These are phyloP conservation scores for Tulasnella sp. DNA, from an alignment of 768 basidiomycete genomes.

Conservation along the genomic window DNA sequence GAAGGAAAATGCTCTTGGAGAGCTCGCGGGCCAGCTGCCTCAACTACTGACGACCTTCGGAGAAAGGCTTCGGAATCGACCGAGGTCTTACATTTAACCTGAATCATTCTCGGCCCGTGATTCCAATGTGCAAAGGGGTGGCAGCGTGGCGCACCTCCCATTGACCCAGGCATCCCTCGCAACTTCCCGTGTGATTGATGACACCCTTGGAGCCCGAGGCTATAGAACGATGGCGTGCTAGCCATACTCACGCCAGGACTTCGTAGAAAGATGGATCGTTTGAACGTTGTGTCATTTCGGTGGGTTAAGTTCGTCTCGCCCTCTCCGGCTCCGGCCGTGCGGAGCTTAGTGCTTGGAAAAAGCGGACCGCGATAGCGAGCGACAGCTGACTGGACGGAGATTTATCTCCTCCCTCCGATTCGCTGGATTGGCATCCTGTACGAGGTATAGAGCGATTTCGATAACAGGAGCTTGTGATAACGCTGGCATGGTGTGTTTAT, in stretches of 20 bases:
- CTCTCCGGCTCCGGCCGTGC: neutral
- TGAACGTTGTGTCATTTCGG: neutral
- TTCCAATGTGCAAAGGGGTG: too few relatives aligned
- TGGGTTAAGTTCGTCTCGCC: neutral
- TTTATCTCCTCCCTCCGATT: neutral
- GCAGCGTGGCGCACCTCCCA: too few relatives aligned
- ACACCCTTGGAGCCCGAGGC: too few relatives aligned
- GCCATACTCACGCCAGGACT: neutral
- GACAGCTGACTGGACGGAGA: neutral
- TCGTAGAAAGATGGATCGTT: neutral
- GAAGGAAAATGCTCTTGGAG: too few relatives aligned
- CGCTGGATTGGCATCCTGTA: neutral
- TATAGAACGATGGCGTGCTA: neutral
- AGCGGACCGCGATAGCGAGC: neutral
- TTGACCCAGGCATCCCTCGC: too few relatives aligned
- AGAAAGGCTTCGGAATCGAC: too few relatives aligned
- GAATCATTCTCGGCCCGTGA: too few relatives aligned
- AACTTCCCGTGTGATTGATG: too few relatives aligned
- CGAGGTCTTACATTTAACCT: too few relatives aligned
- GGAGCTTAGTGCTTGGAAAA: neutral
- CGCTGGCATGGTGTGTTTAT: slow-evolving; percentile 2
- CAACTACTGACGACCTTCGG: too few relatives aligned
- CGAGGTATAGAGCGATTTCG: neutral
- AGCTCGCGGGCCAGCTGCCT: too few relatives aligned
- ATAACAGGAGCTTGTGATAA: neutral